Conservation (phyloP, 163 green algal species). For the Scenedesmus sp. region DNA sequence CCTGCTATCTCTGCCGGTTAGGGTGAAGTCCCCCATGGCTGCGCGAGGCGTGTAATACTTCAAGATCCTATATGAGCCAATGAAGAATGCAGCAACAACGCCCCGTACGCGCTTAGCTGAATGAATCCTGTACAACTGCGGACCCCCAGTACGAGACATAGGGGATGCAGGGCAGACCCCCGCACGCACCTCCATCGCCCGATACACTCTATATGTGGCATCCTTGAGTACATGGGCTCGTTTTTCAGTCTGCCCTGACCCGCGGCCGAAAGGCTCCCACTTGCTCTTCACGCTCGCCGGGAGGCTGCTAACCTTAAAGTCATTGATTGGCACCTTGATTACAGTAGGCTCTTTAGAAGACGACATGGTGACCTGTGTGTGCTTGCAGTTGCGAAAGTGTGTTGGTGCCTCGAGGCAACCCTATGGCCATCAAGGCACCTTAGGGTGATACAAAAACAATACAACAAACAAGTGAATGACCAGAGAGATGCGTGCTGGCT, state of each 20-base stretch:
- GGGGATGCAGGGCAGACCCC: too few species aligned
- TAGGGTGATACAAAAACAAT: too few species aligned
- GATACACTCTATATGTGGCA: slow-evolving; percentile 10
- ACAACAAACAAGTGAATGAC: too few species aligned
- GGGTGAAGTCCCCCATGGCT: neutral
- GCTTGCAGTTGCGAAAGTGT: slow-evolving; percentile 8
- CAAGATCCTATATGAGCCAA: neutral
- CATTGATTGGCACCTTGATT: slow-evolving; percentile 17
- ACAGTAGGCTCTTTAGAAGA: neutral
- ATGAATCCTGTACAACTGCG: slow-evolving; percentile 6
- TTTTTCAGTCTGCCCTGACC: neutral
- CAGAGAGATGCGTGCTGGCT: too few species aligned
- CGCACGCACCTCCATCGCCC: neutral
- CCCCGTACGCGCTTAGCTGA: neutral
- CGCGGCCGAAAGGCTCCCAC: slow-evolving; percentile 7
- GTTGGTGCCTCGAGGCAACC: neutral
- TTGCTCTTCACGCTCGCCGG: neutral
- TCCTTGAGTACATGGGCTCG: slow-evolving; percentile 6
- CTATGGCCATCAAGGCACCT: neutral
- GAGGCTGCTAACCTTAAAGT: neutral
- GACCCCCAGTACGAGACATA: neutral
- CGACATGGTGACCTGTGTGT: slow-evolving; percentile 5
- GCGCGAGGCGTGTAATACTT: neutral
- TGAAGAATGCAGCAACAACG: neutral
- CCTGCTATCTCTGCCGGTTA: neutral